Conservation (phyloP, 768 basidiomycete species). For the Leccinum disarticulatum region DNA sequence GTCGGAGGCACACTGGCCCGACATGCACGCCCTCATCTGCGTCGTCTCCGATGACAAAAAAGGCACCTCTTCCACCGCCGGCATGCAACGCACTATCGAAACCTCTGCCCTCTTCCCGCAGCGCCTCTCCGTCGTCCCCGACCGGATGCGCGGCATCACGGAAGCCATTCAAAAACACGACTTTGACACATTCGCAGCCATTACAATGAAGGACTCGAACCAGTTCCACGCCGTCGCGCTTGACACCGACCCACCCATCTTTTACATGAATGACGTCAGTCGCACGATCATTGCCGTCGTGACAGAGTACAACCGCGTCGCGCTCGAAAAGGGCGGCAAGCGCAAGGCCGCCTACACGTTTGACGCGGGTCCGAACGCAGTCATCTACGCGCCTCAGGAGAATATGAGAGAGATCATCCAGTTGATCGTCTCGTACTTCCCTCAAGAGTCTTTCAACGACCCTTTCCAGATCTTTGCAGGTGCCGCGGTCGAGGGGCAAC, state of each 20-base stretch:
- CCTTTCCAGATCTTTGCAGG: constrained; percentile 61
- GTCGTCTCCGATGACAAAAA: constrained; percentile 97
- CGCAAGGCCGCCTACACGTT: constrained; percentile 96
- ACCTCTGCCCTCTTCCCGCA: constrained; percentile 87
- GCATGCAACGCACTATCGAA: constrained; percentile 97
- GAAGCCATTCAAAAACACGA: constrained; percentile 75
- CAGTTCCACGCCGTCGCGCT: constrained; percentile 98
- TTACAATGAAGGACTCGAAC: constrained; percentile 98
- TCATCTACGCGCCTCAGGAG: constrained; percentile 84
- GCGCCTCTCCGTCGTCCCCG: constrained; percentile 89
- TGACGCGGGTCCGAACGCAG: constrained; percentile 98
- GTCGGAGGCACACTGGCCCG: constrained; percentile 85
- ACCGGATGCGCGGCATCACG: constrained; percentile 80
- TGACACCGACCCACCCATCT: constrained; percentile 96
- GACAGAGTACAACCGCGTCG: constrained; percentile 88
- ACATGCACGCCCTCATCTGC: constrained; percentile 96
- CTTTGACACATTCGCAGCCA: constrained; percentile 84
- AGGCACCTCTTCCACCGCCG: constrained; percentile 89
- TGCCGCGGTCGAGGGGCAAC: constrained; percentile 43
- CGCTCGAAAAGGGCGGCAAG: constrained; percentile 53
- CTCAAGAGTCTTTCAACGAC: constrained; percentile 77
- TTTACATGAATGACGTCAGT: constrained; percentile 98
- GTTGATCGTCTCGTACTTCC: constrained; percentile 83
- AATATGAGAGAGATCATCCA: constrained; percentile 78
- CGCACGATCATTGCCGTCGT: constrained; percentile 90